Evolutionary conservation across 352 stramenopile genomes (phyloP).

Genomic region (Phytophthora kernoviae): DNA sequence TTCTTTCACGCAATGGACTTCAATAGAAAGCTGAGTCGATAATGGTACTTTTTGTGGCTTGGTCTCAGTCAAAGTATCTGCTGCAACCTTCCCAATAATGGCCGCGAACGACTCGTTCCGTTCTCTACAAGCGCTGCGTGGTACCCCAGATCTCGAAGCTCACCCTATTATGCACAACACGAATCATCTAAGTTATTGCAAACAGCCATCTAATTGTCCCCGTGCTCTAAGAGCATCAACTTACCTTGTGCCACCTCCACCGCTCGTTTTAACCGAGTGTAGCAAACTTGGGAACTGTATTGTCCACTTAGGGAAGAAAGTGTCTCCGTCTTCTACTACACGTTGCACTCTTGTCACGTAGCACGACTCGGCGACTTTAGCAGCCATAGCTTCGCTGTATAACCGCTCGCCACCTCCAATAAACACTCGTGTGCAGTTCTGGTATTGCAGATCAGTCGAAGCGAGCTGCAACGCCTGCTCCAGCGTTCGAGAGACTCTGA

Average conservation of each 20-base stretch:
- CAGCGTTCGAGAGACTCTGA: slow-evolving; percentile 45
- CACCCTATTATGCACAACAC: slow-evolving; percentile 22
- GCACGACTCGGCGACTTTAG: slow-evolving; percentile 52
- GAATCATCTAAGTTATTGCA: neutral
- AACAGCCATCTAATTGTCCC: neutral
- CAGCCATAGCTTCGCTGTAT: slow-evolving; percentile 59
- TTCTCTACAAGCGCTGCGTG: neutral
- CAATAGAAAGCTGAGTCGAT: no score
- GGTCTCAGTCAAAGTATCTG: no score
- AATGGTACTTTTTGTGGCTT: no score
- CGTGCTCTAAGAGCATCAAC: neutral
- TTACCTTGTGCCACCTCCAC: slow-evolving; percentile 27
- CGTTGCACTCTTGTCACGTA: slow-evolving; percentile 68
- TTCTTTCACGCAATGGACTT: no score
- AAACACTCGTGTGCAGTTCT: slow-evolving; percentile 50
- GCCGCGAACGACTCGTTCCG: neutral
- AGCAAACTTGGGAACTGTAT: slow-evolving; percentile 38
- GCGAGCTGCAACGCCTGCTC: slow-evolving; percentile 51
- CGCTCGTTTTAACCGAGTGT: slow-evolving; percentile 37
- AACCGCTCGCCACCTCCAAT: slow-evolving; percentile 65
- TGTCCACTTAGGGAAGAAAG: slow-evolving; percentile 68
- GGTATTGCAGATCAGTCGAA: slow-evolving; percentile 36
- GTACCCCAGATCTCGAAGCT: slow-evolving; percentile 44
- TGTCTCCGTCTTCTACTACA: slow-evolving; percentile 47
- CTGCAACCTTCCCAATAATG: no score